phyloP scores from a whole-genome alignment of 208 protist species.

The Crithidia mellificae region DNA sequence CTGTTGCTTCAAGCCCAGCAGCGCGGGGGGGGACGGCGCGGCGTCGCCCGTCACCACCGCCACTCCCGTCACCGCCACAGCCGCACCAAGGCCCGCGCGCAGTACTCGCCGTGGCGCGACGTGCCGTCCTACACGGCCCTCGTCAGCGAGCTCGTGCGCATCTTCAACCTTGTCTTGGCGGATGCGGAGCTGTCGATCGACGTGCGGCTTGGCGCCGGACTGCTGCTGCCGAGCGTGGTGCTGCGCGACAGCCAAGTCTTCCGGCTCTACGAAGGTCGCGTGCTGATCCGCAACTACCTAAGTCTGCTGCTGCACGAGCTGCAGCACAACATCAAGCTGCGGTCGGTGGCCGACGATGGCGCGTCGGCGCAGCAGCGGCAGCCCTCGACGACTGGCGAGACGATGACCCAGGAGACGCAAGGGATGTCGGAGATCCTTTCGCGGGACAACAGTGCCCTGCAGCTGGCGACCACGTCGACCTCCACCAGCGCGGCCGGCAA shows the following conservation, averaged over 20 bases:
- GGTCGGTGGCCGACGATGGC: background rate
- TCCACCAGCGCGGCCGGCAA: background rate
- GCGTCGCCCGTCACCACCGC: no score
- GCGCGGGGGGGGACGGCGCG: no score
- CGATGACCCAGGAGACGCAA: background rate
- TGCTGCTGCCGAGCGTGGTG: slow-evolving; percentile 45
- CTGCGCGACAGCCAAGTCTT: slow-evolving; percentile 53
- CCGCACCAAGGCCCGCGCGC: background rate
- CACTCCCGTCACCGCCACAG: slow-evolving; percentile 3
- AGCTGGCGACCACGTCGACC: background rate
- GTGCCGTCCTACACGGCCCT: slow-evolving; percentile 59
- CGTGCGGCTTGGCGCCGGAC: slow-evolving; percentile 42
- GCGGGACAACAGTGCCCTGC: background rate
- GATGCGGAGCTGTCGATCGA: slow-evolving; percentile 39
- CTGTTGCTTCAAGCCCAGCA: no score
- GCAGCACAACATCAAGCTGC: slow-evolving; percentile 21
- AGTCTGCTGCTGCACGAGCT: slow-evolving; percentile 34
- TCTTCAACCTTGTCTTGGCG: slow-evolving; percentile 40
- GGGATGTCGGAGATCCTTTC: background rate
- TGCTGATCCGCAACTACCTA: slow-evolving; percentile 54
- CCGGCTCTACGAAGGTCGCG: slow-evolving; percentile 55
- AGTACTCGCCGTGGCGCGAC: slow-evolving; percentile 43
- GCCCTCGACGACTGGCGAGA: background rate
- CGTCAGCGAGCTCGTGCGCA: slow-evolving; percentile 36
- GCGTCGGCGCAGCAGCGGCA: background rate